Conservation (phyloP, 2,329 filamentous ascomycete species). For the Aspergillus flavus region DNA sequence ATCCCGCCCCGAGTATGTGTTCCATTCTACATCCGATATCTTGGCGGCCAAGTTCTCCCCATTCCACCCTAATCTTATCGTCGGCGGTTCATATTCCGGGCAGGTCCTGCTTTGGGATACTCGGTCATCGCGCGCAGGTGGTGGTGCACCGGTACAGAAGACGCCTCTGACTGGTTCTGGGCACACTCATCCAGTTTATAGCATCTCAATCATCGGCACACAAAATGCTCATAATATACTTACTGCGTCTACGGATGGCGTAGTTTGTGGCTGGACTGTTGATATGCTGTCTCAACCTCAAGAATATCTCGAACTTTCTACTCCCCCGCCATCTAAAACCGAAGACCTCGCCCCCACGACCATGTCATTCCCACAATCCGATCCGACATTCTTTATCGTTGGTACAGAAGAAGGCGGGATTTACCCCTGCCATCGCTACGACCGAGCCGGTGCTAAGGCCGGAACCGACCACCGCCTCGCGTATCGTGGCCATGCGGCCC, state of each 20-base stretch:
- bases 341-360: conserved; percentile 95
- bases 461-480: conserved; percentile 87
- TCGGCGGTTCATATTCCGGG: conserved; percentile 94
- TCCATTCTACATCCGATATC: conserved; percentile 94
- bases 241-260: conserved; percentile 93
- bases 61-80: conserved; percentile 93
- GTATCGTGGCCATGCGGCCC: conserved; percentile 88
- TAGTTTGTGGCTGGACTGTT: conserved; percentile 95
- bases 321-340: conserved; percentile 82
- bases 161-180: conserved; percentile 93
- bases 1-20: conserved; percentile 91
- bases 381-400: conserved; percentile 96
- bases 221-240: conserved; percentile 99
- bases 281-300: conserved; percentile 98
- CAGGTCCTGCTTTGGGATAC: conserved; percentile 98
- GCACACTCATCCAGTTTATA: conserved; percentile 96
- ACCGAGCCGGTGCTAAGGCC: conserved; percentile 94
- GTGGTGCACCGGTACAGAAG: conserved; percentile 79
- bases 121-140: conserved; percentile 73
- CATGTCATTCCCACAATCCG: conserved; percentile 90
- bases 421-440: conserved; percentile 94
- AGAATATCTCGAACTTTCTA: conserved; percentile 85
- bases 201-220: conserved; percentile 91
- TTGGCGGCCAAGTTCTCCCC: conserved; percentile 97
- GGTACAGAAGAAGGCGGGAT: conserved; percentile 97